These are phyloP conservation scores for Nemania sp. DNA, from an alignment of 2,329 filamentous ascomycete genomes.

Conservation along the genomic window DNA sequence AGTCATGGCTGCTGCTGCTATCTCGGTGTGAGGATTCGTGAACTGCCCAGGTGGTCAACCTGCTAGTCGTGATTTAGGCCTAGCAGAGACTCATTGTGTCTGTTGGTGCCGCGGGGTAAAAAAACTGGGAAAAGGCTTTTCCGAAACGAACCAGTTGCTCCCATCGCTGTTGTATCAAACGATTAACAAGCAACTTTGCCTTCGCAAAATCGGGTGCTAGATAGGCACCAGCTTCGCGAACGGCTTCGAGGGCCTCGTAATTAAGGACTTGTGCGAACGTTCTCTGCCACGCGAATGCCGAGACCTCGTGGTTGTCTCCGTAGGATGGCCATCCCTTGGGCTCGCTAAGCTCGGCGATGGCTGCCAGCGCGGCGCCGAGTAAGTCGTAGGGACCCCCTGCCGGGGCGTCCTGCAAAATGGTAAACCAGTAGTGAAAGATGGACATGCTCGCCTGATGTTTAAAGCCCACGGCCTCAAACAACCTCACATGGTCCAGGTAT, in stretches of 20 bases:
- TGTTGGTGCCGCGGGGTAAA: neutral
- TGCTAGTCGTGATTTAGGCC: no score
- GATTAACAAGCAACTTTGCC: slow-evolving; percentile 15
- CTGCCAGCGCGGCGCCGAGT: slow-evolving; percentile 13
- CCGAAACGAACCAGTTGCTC: neutral
- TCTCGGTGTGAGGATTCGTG: no score
- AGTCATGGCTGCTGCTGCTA: no score
- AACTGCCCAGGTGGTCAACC: no score
- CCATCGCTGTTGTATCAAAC: slow-evolving; percentile 4
- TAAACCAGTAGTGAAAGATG: slow-evolving; percentile 19
- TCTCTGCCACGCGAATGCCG: slow-evolving; percentile 8
- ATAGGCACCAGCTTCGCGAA: neutral
- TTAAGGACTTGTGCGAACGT: slow-evolving; percentile 11
- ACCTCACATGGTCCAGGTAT: neutral
- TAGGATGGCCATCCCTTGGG: neutral
- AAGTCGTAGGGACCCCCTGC: slow-evolving; percentile 16
- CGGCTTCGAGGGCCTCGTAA: neutral
- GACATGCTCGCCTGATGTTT: neutral
- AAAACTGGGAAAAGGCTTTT: neutral
- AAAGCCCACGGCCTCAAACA: slow-evolving; percentile 15
- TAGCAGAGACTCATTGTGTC: no score
- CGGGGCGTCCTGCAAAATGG: slow-evolving; percentile 9
- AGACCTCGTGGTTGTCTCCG: neutral
- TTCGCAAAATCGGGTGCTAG: slow-evolving; percentile 5
- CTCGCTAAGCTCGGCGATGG: slow-evolving; percentile 21